A percentile compares a stretch with the other conserved stretches of the same genome.
Conservation (phyloP, 352 stramenopile genomes). For the Pythium vanterpoolii region DNA sequence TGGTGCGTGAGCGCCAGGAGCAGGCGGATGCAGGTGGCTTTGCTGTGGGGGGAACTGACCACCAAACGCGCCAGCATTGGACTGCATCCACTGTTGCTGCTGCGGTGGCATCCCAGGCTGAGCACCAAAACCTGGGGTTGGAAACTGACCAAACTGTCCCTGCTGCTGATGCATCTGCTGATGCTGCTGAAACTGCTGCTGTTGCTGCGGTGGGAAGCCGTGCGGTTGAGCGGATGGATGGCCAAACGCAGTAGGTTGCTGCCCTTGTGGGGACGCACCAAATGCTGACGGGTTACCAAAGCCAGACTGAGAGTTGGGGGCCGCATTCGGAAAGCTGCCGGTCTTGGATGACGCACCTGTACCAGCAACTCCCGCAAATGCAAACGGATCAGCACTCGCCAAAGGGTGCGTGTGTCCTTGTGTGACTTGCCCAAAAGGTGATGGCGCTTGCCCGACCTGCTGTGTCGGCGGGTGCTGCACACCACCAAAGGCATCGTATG, state of each 20-base stretch:
- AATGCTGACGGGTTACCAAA: constrained; percentile 24
- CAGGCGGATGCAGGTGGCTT: neutral
- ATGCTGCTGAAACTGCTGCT: constrained; percentile 36
- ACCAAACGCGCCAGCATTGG: neutral
- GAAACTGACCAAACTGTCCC: constrained; percentile 19
- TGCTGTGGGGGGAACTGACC: constrained; percentile 29
- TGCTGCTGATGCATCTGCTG: constrained; percentile 23
- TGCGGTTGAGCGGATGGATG: constrained; percentile 4
- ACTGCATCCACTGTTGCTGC: constrained; percentile 32
- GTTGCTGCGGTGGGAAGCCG: constrained; percentile 22
- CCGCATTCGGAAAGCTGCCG: constrained; percentile 25
- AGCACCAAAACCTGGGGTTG: constrained; percentile 18
- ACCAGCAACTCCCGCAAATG: constrained; percentile 30
- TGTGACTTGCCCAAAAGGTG: constrained; percentile 1
- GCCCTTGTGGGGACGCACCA: constrained; percentile 11
- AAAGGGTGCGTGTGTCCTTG: constrained; percentile 2
- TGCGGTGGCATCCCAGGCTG: constrained; percentile 19
- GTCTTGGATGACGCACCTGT: constrained; percentile 13
- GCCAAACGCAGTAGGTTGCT: constrained; percentile 9
- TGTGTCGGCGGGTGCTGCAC: neutral
- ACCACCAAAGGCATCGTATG: constrained; percentile 19
- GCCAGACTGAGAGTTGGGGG: constrained; percentile 10
- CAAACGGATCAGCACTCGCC: constrained; percentile 42
- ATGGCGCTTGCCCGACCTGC: neutral
- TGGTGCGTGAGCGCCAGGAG: too few relatives aligned